Evolutionary conservation across 2,329 filamentous ascomycete species (phyloP).

Genomic region (Sclerotinia nivalis): DNA sequence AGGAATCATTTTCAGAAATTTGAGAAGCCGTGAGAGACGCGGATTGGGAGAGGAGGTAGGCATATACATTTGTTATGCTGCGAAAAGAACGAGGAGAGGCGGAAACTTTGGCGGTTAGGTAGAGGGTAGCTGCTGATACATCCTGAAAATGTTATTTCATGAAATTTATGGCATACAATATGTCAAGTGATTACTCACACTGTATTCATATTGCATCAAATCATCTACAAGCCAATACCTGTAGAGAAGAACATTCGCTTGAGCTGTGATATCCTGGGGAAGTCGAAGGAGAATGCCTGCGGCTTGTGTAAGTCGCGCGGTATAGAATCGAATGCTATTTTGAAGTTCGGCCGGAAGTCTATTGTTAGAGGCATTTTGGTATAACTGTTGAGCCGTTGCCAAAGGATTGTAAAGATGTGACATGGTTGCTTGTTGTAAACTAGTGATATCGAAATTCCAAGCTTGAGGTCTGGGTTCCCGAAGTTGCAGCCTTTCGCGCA

Average conservation of each 20-base stretch:
- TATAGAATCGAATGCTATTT: slow-evolving; percentile 69
- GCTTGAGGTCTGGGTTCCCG: neutral
- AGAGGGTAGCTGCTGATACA: slow-evolving; percentile 78
- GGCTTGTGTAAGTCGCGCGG: slow-evolving; percentile 73
- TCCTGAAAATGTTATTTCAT: slow-evolving; percentile 53
- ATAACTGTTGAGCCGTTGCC: slow-evolving; percentile 70
- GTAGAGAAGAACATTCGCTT: slow-evolving; percentile 78
- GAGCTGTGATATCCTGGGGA: slow-evolving; percentile 81
- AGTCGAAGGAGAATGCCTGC: slow-evolving; percentile 80
- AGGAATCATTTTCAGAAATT: slow-evolving; percentile 44
- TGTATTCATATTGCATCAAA: slow-evolving; percentile 58
- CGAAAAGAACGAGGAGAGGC: slow-evolving; percentile 73
- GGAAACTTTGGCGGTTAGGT: slow-evolving; percentile 80
- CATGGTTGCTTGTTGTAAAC: slow-evolving; percentile 45
- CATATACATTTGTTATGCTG: slow-evolving; percentile 81
- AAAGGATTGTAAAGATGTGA: slow-evolving; percentile 69
- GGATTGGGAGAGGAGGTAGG: slow-evolving; percentile 68
- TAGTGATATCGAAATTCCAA: slow-evolving; percentile 1
- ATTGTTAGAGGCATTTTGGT: slow-evolving; percentile 55
- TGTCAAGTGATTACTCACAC: slow-evolving; percentile 28
- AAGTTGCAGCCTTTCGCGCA: slow-evolving; percentile 32
- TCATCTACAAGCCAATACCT: slow-evolving; percentile 70
- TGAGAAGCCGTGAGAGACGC: slow-evolving; percentile 44
- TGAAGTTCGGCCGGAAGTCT: slow-evolving; percentile 67
- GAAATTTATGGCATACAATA: too few relatives aligned